These are phyloP conservation scores for Rhizophagus sp. DNA, from an alignment of 192 early-diverging fungal genomes.

Conservation along the genomic window DNA sequence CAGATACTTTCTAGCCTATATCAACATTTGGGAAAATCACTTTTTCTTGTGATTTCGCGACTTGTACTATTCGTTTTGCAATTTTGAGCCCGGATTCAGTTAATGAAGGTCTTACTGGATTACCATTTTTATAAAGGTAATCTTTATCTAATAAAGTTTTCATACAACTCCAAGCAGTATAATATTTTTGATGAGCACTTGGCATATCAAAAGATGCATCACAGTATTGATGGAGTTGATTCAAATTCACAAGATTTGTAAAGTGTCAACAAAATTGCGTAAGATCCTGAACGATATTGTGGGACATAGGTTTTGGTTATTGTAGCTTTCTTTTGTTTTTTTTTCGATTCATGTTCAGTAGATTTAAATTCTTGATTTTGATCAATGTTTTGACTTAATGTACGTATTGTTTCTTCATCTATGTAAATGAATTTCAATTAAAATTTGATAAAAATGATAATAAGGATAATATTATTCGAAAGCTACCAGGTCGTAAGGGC, in stretches of 20 bases:
- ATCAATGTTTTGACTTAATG: not conserved
- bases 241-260: conserved; percentile 32
- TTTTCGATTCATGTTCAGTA: not conserved
- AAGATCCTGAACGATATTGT: conserved; percentile 72
- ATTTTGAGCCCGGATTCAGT: conserved; percentile 72
- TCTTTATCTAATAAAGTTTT: conserved; percentile 70
- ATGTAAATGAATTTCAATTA: not conserved
- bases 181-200: conserved; percentile 45
- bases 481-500: conserved; percentile 33
- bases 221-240: conserved; percentile 46
- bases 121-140: conserved; percentile 62
- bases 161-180: conserved; percentile 81
- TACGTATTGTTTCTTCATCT: conserved; percentile 8
- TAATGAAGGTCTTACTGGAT: conserved; percentile 62
- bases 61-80: conserved; percentile 50
- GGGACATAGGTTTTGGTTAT: conserved; percentile 67
- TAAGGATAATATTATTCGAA: not conserved
- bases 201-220: conserved; percentile 67
- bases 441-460: not conserved
- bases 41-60: conserved; percentile 35
- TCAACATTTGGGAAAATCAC: conserved; percentile 23
- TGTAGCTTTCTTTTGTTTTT: conserved; percentile 9
- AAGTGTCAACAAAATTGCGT: conserved; percentile 76
- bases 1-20: not conserved
- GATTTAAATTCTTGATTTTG: not conserved